phyloP scores from a whole-genome alignment of 495 filamentous ascomycete genomes.

The Penicillium bialowiezense region DNA sequence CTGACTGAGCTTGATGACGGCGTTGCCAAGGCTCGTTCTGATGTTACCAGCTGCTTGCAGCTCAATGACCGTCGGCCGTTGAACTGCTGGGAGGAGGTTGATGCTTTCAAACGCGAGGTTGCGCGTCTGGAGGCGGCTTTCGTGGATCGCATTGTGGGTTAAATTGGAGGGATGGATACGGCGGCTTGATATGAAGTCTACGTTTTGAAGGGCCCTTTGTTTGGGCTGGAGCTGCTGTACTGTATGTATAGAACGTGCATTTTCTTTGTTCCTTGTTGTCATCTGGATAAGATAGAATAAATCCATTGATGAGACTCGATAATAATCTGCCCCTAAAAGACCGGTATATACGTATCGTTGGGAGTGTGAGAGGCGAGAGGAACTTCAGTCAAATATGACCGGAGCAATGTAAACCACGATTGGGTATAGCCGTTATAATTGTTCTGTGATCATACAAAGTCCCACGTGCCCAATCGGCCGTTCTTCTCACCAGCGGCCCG shows the following conservation, averaged over 20 bases:
- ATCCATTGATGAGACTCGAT: constrained; percentile 12
- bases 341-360: too few relatives aligned
- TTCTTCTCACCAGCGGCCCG: constrained; percentile 71
- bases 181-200: constrained; percentile 13
- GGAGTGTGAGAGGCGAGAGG: too few relatives aligned
- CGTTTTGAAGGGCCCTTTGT: constrained; percentile 8
- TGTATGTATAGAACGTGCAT: constrained; percentile 32
- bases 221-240: constrained; percentile 21
- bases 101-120: constrained; percentile 84
- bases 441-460: constrained; percentile 50
- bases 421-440: constrained; percentile 8
- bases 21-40: constrained; percentile 69
- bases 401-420: background rate
- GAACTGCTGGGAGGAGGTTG: constrained; percentile 95
- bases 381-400: too few relatives aligned
- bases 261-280: constrained; percentile 18
- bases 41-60: constrained; percentile 78
- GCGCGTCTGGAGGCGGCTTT: constrained; percentile 78
- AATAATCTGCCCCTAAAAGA: too few relatives aligned
- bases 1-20: constrained; percentile 61
- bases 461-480: constrained; percentile 80
- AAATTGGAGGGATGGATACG: constrained; percentile 11
- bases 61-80: constrained; percentile 85
- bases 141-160: constrained; percentile 77
- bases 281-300: constrained; percentile 17